A percentile compares a stretch with the other conserved stretches of the same genome.
These are phyloP conservation scores for Cercospora zeina DNA, from an alignment of 2,329 filamentous ascomycete species.

Conservation along the genomic window DNA sequence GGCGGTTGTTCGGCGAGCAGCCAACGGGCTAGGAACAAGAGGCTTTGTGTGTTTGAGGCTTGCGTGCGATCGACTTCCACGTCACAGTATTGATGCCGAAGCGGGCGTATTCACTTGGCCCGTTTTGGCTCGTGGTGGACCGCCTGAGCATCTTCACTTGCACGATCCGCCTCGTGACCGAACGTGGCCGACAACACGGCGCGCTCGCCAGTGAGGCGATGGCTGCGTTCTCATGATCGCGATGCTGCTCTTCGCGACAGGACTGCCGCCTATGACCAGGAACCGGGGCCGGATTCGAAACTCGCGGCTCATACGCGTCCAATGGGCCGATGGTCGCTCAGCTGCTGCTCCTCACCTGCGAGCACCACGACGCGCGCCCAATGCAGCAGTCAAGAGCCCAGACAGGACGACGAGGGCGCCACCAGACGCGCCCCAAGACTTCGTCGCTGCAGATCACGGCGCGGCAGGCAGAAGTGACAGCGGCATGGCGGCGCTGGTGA, in stretches of 20 bases:
- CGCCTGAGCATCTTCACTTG: conserved; percentile 5
- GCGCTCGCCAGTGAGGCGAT: too few species aligned
- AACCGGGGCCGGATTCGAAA: not conserved
- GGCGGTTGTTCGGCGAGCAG: not conserved
- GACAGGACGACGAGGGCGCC: not conserved
- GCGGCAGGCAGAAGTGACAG: conserved; percentile 1
- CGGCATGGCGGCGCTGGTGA: not conserved
- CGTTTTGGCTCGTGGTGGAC: conserved; percentile 6
- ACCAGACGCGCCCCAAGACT: not conserved
- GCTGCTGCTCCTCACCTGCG: not conserved
- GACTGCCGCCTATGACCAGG: not conserved
- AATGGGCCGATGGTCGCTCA: not conserved
- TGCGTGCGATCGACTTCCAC: conserved; percentile 8
- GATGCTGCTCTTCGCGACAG: not conserved
- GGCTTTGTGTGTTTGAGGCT: conserved; percentile 4
- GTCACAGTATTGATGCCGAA: conserved; percentile 9
- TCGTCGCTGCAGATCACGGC: not conserved
- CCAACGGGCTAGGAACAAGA: not conserved
- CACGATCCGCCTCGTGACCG: not conserved
- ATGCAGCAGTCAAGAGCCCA: not conserved
- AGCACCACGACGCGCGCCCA: not conserved
- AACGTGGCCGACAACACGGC: not conserved
- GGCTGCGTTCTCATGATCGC: not conserved
- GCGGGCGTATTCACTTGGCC: conserved; percentile 6
- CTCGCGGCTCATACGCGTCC: not conserved